phyloP scores from a whole-genome alignment of 169 alveolate genomes.

The Cryptosporidium tyzzeri region DNA sequence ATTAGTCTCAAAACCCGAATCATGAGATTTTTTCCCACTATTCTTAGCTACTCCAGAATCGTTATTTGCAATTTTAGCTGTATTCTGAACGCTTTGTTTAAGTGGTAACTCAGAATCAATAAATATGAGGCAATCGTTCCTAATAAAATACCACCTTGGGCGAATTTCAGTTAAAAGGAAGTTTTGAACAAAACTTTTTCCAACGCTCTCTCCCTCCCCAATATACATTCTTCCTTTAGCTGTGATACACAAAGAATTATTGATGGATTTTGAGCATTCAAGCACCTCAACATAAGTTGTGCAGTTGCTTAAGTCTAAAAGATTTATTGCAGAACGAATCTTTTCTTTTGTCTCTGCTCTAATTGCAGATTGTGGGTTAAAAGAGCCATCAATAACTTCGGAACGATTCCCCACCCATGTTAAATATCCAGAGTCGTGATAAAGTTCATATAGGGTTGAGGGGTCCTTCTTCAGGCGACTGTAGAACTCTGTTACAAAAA shows the following conservation, averaged over 20 bases:
- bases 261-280: constrained; percentile 63
- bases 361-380: constrained; percentile 28
- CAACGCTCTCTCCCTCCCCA: constrained; percentile 46
- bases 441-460: constrained; percentile 58
- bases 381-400: constrained; percentile 2
- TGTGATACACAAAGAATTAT: constrained; percentile 51
- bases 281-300: constrained; percentile 72
- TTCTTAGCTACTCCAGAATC: not conserved
- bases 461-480: constrained; percentile 73
- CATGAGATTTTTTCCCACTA: constrained; percentile 4
- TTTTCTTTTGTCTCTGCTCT: constrained; percentile 73
- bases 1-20: not conserved
- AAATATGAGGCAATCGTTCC: constrained; percentile 65
- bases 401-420: constrained; percentile 65
- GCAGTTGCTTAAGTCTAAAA: constrained; percentile 51
- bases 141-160: constrained; percentile 70
- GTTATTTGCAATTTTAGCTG: constrained; percentile 22
- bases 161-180: constrained; percentile 65
- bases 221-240: constrained; percentile 74
- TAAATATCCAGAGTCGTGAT: constrained; percentile 68
- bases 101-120: constrained; percentile 64
- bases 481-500: constrained; percentile 68
- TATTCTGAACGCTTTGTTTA: constrained; percentile 1
- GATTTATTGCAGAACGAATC: constrained; percentile 66
- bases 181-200: constrained; percentile 64